A percentile compares a stretch with the other conserved stretches of the same genome.
These are phyloP conservation scores for Mycena polygramma DNA, from an alignment of 768 basidiomycete species.

Conservation along the genomic window DNA sequence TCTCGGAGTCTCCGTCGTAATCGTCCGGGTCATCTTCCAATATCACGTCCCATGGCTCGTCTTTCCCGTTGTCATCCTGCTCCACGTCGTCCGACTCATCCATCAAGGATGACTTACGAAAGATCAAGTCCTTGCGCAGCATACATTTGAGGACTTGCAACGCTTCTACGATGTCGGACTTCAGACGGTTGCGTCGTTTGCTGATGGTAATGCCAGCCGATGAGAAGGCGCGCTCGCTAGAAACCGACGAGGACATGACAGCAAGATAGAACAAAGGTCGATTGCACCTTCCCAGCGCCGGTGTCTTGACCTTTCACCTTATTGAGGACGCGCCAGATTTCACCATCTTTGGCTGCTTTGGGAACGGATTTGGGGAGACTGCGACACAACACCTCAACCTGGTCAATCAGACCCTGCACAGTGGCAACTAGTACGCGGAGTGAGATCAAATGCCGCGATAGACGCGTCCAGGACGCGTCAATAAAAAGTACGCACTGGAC, in stretches of 20 bases:
- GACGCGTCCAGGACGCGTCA: not conserved
- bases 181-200: conserved; percentile 49
- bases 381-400: not conserved
- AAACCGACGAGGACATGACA: conserved; percentile 47
- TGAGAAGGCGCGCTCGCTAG: conserved; percentile 55
- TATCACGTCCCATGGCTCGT: too few species aligned
- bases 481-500: not conserved
- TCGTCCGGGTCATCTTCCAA: too few species aligned
- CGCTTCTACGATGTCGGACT: conserved; percentile 52
- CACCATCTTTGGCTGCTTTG: not conserved
- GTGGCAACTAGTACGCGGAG: conserved; percentile 10
- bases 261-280: conserved; percentile 38
- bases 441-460: not conserved
- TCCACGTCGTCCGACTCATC: too few species aligned
- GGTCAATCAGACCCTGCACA: not conserved
- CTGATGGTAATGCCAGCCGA: conserved; percentile 54
- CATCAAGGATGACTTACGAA: conserved; percentile 43
- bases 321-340: conserved; percentile 3
- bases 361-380: conserved; percentile 11
- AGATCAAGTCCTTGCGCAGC: conserved; percentile 41
- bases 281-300: not conserved
- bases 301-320: not conserved
- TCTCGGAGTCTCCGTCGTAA: too few species aligned
- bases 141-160: conserved; percentile 47
- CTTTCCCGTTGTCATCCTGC: too few species aligned